Percentiles rank a stretch among this genome's conserved stretches.
These are phyloP conservation scores for Glonium stellatum DNA, from an alignment of 495 filamentous ascomycete species.

Conservation along the genomic window DNA sequence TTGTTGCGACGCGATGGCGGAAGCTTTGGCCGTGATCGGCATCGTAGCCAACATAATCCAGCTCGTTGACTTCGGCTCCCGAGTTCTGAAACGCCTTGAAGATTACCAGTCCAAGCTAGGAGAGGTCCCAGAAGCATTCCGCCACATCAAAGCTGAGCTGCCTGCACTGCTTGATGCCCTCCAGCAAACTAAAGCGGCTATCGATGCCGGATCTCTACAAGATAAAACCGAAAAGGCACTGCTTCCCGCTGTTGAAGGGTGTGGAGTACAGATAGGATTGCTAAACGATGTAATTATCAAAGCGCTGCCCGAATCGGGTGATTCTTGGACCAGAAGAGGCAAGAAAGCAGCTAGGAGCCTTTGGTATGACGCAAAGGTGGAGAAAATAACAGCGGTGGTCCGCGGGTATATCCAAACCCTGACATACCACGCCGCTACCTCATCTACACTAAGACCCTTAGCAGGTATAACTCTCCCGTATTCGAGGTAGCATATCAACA, in stretches of 20 bases:
- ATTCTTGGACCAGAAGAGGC: constrained; percentile 18
- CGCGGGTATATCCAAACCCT: constrained; percentile 22
- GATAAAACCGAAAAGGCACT: constrained; percentile 20
- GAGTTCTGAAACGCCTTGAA: constrained; percentile 31
- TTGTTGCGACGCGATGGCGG: constrained; percentile 36
- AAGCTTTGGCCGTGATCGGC: constrained; percentile 33
- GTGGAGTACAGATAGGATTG: constrained; percentile 3
- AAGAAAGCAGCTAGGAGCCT: constrained; percentile 27
- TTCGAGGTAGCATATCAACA: neutral
- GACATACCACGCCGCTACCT: constrained; percentile 18
- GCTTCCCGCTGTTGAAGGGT: constrained; percentile 24
- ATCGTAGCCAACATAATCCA: constrained; percentile 33
- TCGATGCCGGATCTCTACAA: constrained; percentile 15
- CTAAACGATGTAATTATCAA: constrained; percentile 1
- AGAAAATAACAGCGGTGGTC: constrained; percentile 27
- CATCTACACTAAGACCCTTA: constrained; percentile 7
- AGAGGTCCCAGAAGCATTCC: constrained; percentile 31
- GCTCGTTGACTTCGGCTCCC: constrained; percentile 36
- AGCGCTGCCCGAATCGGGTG: constrained; percentile 19
- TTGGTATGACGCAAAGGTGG: constrained; percentile 25
- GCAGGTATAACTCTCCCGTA: neutral
- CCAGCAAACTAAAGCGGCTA: constrained; percentile 20
- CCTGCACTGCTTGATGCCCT: constrained; percentile 32
- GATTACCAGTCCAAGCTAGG: constrained; percentile 27
- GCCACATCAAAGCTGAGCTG: constrained; percentile 31